Conservation (phyloP, 148 eudicot genomes). For the Pharnaceum exiguum region DNA sequence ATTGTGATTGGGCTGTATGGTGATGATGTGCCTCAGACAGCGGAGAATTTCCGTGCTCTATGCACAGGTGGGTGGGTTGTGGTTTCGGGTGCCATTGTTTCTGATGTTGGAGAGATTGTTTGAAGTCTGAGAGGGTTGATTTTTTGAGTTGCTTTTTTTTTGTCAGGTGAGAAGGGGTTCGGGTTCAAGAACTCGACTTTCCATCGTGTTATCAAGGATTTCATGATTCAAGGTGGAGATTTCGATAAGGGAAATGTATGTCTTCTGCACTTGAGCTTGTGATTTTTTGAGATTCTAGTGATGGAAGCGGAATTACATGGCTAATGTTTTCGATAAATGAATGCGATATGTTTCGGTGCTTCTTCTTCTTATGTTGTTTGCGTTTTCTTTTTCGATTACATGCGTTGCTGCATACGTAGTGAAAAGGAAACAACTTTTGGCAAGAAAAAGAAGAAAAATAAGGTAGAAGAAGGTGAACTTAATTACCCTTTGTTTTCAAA, state of each 20-base stretch:
- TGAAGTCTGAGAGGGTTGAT: neutral
- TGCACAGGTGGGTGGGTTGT: slow-evolving; percentile 67
- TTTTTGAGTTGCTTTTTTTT: neutral
- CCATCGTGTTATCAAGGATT: slow-evolving; percentile 94
- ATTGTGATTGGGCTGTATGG: slow-evolving; percentile 91
- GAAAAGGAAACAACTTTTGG: too few species aligned
- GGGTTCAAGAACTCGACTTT: slow-evolving; percentile 85
- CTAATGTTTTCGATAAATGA: too few species aligned
- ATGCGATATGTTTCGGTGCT: too few species aligned
- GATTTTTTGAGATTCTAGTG: neutral
- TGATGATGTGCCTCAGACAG: slow-evolving; percentile 91
- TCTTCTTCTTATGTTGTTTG: too few species aligned
- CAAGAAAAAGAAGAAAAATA: too few species aligned
- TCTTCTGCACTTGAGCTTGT: slow-evolving; percentile 4
- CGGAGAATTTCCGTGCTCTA: slow-evolving; percentile 88
- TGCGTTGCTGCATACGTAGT: too few species aligned
- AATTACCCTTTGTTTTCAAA: too few species aligned
- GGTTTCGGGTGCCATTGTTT: neutral
- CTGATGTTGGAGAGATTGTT: neutral
- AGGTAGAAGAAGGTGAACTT: too few species aligned
- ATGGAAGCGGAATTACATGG: neutral
- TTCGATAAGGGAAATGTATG: slow-evolving; percentile 95
- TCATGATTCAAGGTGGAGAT: slow-evolving; percentile 99
- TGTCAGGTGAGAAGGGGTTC: slow-evolving; percentile 89
- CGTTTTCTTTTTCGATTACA: too few species aligned